phyloP scores from a whole-genome alignment of 2,329 filamentous ascomycete genomes.

The Cladosporium sp. region DNA sequence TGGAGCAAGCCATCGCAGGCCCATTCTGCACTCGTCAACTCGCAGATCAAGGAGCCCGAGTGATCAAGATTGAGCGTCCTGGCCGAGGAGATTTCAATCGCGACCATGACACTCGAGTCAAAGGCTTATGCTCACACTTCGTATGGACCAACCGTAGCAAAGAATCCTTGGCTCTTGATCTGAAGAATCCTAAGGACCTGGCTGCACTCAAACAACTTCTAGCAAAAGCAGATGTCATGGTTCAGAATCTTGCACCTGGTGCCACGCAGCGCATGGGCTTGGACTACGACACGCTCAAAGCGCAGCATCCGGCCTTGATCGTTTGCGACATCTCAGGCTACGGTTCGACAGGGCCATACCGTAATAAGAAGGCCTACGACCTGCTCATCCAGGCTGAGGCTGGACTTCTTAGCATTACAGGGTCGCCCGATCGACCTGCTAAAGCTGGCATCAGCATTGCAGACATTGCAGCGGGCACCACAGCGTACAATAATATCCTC shows the following conservation, averaged over 20 bases:
- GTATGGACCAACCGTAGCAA: slow-evolving; percentile 55
- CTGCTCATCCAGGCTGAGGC: slow-evolving; percentile 54
- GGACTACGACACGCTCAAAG: slow-evolving; percentile 42
- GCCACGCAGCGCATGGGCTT: slow-evolving; percentile 47
- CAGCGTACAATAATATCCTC: slow-evolving; percentile 50
- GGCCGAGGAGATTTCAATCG: slow-evolving; percentile 51
- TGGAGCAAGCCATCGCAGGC: slow-evolving; percentile 54
- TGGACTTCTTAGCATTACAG: slow-evolving; percentile 50
- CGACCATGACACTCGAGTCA: slow-evolving; percentile 48
- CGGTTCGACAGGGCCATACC: slow-evolving; percentile 48
- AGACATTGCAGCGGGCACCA: slow-evolving; percentile 52
- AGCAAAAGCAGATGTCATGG: slow-evolving; percentile 46
- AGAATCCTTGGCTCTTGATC: slow-evolving; percentile 49
- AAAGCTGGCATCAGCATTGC: slow-evolving; percentile 55
- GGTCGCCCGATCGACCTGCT: slow-evolving; percentile 40
- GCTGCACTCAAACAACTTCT: slow-evolving; percentile 42
- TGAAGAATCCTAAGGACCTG: slow-evolving; percentile 45
- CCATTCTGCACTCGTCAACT: slow-evolving; percentile 54
- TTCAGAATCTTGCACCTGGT: slow-evolving; percentile 52
- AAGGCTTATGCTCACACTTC: slow-evolving; percentile 51
- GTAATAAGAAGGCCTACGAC: slow-evolving; percentile 54
- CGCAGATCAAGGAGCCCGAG: slow-evolving; percentile 51
- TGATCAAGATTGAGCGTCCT: slow-evolving; percentile 54
- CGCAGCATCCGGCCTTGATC: slow-evolving; percentile 44
- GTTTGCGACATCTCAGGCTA: slow-evolving; percentile 55